Percentiles rank a stretch among this genome's conserved stretches.
These are phyloP conservation scores for Rhizophagus clarus DNA, from an alignment of 192 early-diverging fungal genomes.

Conservation along the genomic window DNA sequence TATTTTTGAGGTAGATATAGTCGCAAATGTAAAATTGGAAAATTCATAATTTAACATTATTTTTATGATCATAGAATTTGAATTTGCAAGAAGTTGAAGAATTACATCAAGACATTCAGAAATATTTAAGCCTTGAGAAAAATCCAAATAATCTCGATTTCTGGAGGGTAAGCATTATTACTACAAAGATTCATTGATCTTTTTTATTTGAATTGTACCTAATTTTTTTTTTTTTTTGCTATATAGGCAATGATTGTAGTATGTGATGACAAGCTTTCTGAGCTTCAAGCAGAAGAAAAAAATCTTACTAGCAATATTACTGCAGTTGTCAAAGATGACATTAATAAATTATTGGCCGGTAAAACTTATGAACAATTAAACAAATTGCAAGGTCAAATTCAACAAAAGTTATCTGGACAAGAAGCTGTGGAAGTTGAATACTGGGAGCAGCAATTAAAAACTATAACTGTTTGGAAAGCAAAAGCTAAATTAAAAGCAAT, in stretches of 20 bases:
- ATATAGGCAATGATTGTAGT: constrained; percentile 73
- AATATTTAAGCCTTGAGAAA: constrained; percentile 85
- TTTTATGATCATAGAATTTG: constrained; percentile 53
- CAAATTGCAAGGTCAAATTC: constrained; percentile 75
- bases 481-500: constrained; percentile 76
- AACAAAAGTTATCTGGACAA: constrained; percentile 63
- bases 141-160: constrained; percentile 76
- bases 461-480: constrained; percentile 81
- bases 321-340: constrained; percentile 59
- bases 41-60: neutral
- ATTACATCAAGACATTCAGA: constrained; percentile 84
- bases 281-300: constrained; percentile 39
- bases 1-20: constrained; percentile 61
- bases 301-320: constrained; percentile 44
- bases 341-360: constrained; percentile 65
- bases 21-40: neutral
- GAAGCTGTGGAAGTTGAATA: constrained; percentile 91
- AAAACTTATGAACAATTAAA: constrained; percentile 78
- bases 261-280: constrained; percentile 67
- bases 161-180: constrained; percentile 60
- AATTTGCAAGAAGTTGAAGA: constrained; percentile 69
- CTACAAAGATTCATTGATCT: neutral
- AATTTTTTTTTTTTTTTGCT: neutral
- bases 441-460: constrained; percentile 84
- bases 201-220: neutral